Percentiles rank a stretch among this genome's conserved stretches.
Evolutionary conservation across 805 yeast species (phyloP).

Genomic region (Nakazawaea siamensis): DNA sequence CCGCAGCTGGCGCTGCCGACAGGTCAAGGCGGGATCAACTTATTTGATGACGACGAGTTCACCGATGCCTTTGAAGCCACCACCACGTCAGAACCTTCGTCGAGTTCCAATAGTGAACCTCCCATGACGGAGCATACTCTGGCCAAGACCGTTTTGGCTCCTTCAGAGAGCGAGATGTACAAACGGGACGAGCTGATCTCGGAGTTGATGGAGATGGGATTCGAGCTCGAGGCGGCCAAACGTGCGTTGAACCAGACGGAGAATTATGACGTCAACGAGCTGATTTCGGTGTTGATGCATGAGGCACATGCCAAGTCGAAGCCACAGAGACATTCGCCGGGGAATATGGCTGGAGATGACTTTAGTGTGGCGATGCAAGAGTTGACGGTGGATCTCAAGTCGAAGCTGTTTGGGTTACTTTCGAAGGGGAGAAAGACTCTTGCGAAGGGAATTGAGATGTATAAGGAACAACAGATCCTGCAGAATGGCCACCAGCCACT

Average conservation of each 20-base stretch:
- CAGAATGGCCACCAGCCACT: slow-evolving; percentile 41
- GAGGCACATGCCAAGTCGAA: slow-evolving; percentile 37
- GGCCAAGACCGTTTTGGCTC: slow-evolving; percentile 6
- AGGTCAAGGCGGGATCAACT: not conserved
- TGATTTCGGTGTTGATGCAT: slow-evolving; percentile 59
- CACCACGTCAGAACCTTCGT: not conserved
- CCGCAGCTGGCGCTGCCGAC: not conserved
- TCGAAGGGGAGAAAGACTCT: slow-evolving; percentile 53
- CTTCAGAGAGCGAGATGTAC: slow-evolving; percentile 6
- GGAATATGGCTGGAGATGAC: slow-evolving; percentile 19
- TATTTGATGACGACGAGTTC: slow-evolving; percentile 29
- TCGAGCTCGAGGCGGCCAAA: slow-evolving; percentile 50
- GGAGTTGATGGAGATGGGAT: slow-evolving; percentile 75
- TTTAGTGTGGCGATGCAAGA: slow-evolving; percentile 37
- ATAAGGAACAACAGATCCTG: slow-evolving; percentile 29
- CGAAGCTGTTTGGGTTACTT: slow-evolving; percentile 51
- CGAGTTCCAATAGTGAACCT: not conserved
- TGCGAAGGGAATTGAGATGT: slow-evolving; percentile 53
- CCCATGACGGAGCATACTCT: not conserved
- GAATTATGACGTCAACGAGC: slow-evolving; percentile 54
- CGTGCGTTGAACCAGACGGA: slow-evolving; percentile 47
- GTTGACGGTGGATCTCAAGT: slow-evolving; percentile 45
- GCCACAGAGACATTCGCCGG: slow-evolving; percentile 1
- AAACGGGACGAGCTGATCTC: slow-evolving; percentile 47
- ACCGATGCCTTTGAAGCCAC: slow-evolving; percentile 26